Conservation (phyloP, 805 yeast genomes). For the Kazachstania psychrophila region DNA sequence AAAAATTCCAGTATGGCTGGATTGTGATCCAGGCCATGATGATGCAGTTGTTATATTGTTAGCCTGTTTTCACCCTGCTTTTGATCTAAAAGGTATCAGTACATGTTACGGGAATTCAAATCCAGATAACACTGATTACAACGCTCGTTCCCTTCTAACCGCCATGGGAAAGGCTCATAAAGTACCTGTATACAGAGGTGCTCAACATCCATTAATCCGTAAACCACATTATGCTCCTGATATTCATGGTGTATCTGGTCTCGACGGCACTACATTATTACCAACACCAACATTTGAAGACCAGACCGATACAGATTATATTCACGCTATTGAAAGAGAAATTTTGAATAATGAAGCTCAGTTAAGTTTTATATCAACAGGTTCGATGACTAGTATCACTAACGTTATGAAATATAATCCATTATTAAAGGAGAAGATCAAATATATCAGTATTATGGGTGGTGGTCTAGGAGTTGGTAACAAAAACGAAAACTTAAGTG, state of each 20-base stretch:
- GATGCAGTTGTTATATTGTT: conserved; percentile 70
- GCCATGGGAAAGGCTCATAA: conserved; percentile 38
- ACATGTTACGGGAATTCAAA: conserved; percentile 70
- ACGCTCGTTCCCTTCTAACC: conserved; percentile 59
- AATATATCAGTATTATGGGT: conserved; percentile 65
- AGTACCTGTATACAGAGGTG: conserved; percentile 62
- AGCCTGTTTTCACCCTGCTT: conserved; percentile 50
- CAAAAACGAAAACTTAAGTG: conserved; percentile 43
- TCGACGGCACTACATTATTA: conserved; percentile 63
- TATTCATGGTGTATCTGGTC: conserved; percentile 66
- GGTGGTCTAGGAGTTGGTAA: conserved; percentile 42
- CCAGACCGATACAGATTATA: conserved; percentile 24
- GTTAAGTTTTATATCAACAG: conserved; percentile 61
- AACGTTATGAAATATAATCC: conserved; percentile 48
- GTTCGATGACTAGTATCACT: conserved; percentile 68
- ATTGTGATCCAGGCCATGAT: conserved; percentile 90
- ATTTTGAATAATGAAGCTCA: conserved; percentile 37
- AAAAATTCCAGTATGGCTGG: conserved; percentile 68
- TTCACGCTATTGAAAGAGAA: conserved; percentile 36
- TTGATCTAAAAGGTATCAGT: conserved; percentile 57
- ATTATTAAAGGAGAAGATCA: conserved; percentile 39
- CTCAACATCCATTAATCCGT: conserved; percentile 45
- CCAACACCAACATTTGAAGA: conserved; percentile 36
- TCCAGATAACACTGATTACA: conserved; percentile 53
- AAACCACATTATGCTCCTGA: conserved; percentile 44